Base-by-base conservation (phyloP, 1,284 basidiomycete genomes). In the Hymenochaete sp. region DNA sequence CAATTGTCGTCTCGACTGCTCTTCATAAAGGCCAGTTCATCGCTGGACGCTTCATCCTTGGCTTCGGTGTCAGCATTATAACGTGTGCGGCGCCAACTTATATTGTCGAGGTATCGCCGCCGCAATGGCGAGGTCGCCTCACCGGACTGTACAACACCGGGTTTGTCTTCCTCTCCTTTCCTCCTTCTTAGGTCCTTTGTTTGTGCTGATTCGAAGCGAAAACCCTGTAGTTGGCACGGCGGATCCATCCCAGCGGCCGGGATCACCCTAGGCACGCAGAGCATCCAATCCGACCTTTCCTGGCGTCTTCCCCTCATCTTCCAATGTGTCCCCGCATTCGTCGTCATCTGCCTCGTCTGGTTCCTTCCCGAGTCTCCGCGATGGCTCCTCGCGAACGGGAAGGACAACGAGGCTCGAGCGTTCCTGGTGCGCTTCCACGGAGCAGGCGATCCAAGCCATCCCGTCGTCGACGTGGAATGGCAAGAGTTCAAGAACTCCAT, bases 331-430 rank as follows among this genome's bases (percentile, higher is more conserved):
- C 74, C 77, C 0, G 71, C 70, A 37, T 28, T 61, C 22, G 53
- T 75, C 19, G 74, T 75, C 52, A 55, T 79, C 18, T 48, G 50
- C 10, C 73, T 72, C 53, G 60, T 73, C 40, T 67, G 58, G 49
- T 68, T 74, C 53, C 65, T 77, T 2, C 77, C 77, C 2, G 75
- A 82, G 60, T 76, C 73, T 1, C 78, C 79, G 3, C 71, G 80
- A 51, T 81, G 74, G 74, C 64, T 80, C 8, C 70, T 78, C 3
- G 72, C 70, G 13, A 70, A 68, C 40, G 74, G 72, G 10, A 62
- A 71, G 13, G 59, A 61, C 3, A 65, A 70, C 0, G 71, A 78
- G 28, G 77, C 79, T 0, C 62, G 64, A 37, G 59, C 53, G 3
- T 66, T 79, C 28, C 56, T 81, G 6, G 57, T 55, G 4, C 72